These are phyloP conservation scores for Clitopilus passeckerianus DNA, from an alignment of 768 basidiomycete species.

Conservation along the genomic window DNA sequence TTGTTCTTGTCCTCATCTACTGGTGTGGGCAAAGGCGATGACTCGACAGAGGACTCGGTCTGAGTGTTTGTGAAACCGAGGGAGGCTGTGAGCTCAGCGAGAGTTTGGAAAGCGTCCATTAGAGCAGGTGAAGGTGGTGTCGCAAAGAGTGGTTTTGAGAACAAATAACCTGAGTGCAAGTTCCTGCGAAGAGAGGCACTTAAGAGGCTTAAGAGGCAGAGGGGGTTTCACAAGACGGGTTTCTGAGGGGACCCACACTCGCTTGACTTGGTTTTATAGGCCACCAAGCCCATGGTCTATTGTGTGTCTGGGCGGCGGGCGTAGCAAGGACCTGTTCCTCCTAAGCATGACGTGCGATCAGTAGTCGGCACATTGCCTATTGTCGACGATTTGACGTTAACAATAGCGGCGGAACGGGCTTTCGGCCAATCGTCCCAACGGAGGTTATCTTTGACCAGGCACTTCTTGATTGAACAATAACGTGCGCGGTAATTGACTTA, in stretches of 20 bases:
- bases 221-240: neutral
- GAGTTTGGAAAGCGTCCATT: neutral
- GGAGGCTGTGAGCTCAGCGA: neutral
- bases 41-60: neutral
- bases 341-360: neutral
- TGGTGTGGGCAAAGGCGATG: neutral
- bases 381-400: neutral
- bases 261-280: neutral
- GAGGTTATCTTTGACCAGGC: neutral
- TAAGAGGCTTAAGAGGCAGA: neutral
- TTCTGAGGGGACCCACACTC: neutral
- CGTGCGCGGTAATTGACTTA: neutral
- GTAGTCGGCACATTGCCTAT: neutral
- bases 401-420: neutral
- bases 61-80: neutral
- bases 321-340: neutral
- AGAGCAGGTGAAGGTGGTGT: neutral
- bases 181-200: neutral
- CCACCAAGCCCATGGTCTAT: neutral
- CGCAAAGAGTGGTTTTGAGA: neutral
- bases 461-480: neutral
- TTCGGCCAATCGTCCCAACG: neutral
- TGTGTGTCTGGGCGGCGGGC: neutral
- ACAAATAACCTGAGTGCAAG: neutral
- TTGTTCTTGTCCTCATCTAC: neutral